Conservation (phyloP, 768 basidiomycete species). For the Russula ochroleuca region DNA sequence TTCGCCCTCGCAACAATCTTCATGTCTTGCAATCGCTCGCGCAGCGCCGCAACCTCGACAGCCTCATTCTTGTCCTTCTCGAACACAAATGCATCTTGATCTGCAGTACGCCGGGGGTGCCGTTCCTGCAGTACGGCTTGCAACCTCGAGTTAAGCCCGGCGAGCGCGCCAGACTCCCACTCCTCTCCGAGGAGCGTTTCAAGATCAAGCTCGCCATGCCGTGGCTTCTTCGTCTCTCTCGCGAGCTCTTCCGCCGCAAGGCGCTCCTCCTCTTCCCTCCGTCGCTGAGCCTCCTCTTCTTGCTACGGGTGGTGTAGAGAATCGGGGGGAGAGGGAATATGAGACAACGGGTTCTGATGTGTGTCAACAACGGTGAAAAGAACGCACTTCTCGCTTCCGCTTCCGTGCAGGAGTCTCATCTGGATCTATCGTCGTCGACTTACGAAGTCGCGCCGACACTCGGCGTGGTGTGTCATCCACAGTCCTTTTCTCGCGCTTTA, state of each 20-base stretch:
- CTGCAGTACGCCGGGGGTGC: constrained; percentile 40
- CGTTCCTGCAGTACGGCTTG: constrained; percentile 37
- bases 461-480: constrained; percentile 49
- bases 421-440: constrained; percentile 46
- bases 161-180: constrained; percentile 42
- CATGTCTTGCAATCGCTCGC: constrained; percentile 49
- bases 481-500: constrained; percentile 48
- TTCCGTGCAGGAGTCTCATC: constrained; percentile 64
- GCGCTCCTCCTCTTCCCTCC: constrained; percentile 57
- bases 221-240: constrained; percentile 60
- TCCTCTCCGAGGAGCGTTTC: constrained; percentile 46
- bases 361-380: neutral
- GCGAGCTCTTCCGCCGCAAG: constrained; percentile 58
- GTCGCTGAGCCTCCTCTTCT: constrained; percentile 47
- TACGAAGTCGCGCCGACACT: constrained; percentile 58
- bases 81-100: constrained; percentile 51
- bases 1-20: constrained; percentile 75
- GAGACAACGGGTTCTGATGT: neutral
- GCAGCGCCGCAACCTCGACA: constrained; percentile 49
- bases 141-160: constrained; percentile 45
- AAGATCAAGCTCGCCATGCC: constrained; percentile 63
- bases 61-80: constrained; percentile 45
- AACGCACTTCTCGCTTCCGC: constrained; percentile 59
- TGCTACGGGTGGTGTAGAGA: constrained; percentile 36
- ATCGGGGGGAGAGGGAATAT: neutral